Base-by-base conservation (phyloP, 106 monocot genomes). In the Dendrobium officinale region DNA sequence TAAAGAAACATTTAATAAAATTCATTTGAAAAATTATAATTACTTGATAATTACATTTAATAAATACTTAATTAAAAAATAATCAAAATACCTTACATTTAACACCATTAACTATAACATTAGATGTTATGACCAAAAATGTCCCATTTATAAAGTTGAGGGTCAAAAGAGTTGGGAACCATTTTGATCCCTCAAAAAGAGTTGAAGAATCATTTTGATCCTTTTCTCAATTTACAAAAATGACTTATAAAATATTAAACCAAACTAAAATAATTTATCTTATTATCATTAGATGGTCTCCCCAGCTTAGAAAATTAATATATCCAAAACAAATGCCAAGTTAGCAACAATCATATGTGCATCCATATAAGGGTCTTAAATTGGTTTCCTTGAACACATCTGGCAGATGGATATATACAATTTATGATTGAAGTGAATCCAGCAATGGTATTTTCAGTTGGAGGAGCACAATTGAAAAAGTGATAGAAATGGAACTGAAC, bases 401-500 rank as follows among this genome's bases (percentile, higher is more conserved):
- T 16, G 4, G 70, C 9, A 70, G 33, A 33, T 15, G 15, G 70
- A 70, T 37, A 70, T 70, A 37, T 70, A 61, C 70, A 41, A 72
- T 72, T 72, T 29, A 33, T 10, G 17, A 6, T 17, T 72, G 37
- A 72, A 51, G 40, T 40, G 42, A 73, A 3, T 17, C 73, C 42
- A 73, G 42, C 2, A 40, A 15, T 13, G 6, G 47, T 48, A 76
- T 48, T 76, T 76, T 76, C 49, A 24, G 24, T 33, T 37, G 37
- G 26, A 76, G 22, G 26, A 51, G 26, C 26, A 49, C 15, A 76
- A 27, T 49, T 16, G 11, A 76, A 49, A 76, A 49, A 48, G 76
- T 49, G 26, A 48, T 76, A 49, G 49, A 49, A 1, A 47, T 24
- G 78, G 55, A 55, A 89, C 92, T 95, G 58, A 37, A 98, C 98